These are phyloP conservation scores for Aaosphaeria arxii DNA, from an alignment of 2,329 filamentous ascomycete genomes.

Conservation along the genomic window DNA sequence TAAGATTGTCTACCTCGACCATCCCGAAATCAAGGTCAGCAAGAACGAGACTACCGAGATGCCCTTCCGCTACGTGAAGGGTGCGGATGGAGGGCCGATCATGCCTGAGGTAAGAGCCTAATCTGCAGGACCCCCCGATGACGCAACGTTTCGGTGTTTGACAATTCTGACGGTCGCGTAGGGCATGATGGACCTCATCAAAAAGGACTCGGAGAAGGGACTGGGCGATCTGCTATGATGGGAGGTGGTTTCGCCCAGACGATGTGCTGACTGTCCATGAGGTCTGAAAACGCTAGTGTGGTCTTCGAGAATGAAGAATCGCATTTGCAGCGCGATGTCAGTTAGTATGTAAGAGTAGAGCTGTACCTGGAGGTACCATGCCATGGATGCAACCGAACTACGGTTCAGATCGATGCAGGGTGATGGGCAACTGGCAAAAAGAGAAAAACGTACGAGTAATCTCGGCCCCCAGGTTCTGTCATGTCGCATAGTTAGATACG, in stretches of 20 bases:
- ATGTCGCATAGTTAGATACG: too few species aligned
- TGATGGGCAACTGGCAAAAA: too few species aligned
- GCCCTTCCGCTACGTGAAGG: conserved; percentile 94
- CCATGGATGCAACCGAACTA: too few species aligned
- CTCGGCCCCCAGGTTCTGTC: too few species aligned
- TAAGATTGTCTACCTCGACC: conserved; percentile 78
- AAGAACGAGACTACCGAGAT: conserved; percentile 94
- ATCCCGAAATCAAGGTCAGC: conserved; percentile 85
- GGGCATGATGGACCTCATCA: conserved; percentile 95
- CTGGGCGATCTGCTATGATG: conserved; percentile 76
- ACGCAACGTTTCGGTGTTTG: conserved; percentile 9
- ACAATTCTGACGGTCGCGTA: conserved; percentile 37
- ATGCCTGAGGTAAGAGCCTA: conserved; percentile 75
- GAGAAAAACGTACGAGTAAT: too few species aligned
- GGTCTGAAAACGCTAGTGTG: too few species aligned
- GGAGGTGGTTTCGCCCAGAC: background rate
- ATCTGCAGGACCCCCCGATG: conserved; percentile 4
- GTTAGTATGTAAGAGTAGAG: too few species aligned
- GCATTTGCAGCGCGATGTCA: too few species aligned
- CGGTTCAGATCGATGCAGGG: too few species aligned
- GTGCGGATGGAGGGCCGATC: conserved; percentile 70
- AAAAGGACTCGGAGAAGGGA: conserved; percentile 88
- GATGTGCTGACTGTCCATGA: background rate
- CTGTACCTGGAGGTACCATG: too few species aligned
- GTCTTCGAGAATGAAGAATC: too few species aligned